Evolutionary conservation across 306 rosid genomes (phyloP), one percentile per base, ranked within the genome.

Genomic region (Amphicarpaea edgeworthii): DNA sequence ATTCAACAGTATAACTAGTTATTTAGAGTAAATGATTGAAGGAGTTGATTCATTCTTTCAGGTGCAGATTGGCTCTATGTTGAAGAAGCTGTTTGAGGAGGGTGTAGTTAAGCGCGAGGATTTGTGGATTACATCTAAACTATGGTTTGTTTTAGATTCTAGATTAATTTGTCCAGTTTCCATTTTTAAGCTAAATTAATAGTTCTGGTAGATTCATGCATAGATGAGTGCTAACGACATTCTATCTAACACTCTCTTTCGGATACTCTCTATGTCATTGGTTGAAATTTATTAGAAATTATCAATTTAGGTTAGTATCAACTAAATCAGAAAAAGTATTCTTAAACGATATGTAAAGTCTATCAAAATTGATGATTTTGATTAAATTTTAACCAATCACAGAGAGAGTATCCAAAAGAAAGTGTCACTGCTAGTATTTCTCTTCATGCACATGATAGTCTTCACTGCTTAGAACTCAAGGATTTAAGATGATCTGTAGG

Each of bases 61-160:
- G 21, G 42, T 75, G 79, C 68, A 94, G 98, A 88, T 93, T 72
- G 97, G 98, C 55, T 75, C 70, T 11, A 86, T 83, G 53, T 77
- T 91, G 71, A 88, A 85, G 83, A 88, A 90, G 65, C 82, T 94
- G 57, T 91, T 90, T 75, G 86, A 88, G 16, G 96, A 87, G 42
- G 94, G 91, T 14, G 85, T 86, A 23, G 89, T 91, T 70, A 94
- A 90, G 83, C 93, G 96, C 0, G 97, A 90, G 83, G 96, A 91
- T 78, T 81, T 91, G 83, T 94, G 93, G 93, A 90, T 91, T 83
- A 91, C 98, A 47, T 94, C 98, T 4, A 93, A 86, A 88, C 89
- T 90, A 53, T 88, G 97, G 98, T 90, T 84, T 64, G 86, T 73
- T 81, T 41, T 14, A 40, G 47, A 38, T 77, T 73, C 40, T 54